Conservation (phyloP, 2,329 filamentous ascomycete species). For the Calonectria ilicicola region DNA sequence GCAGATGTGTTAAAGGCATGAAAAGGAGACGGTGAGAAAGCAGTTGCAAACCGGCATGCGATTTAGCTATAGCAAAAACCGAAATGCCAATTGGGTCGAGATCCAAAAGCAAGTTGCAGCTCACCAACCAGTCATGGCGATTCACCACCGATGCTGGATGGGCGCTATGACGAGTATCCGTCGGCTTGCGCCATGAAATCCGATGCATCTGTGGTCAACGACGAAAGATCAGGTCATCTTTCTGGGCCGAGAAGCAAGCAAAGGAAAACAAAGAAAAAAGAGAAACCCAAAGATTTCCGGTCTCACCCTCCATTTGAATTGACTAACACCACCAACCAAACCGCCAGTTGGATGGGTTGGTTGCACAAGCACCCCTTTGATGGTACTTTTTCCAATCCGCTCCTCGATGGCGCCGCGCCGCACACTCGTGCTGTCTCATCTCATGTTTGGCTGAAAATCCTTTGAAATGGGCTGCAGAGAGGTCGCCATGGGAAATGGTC, state of each 20-base stretch:
- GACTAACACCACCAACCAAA: slow-evolving; percentile 22
- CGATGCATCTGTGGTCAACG: not conserved
- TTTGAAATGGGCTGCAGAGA: slow-evolving; percentile 26
- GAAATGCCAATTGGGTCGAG: not conserved
- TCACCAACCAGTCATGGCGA: not conserved
- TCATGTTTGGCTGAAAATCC: slow-evolving; percentile 31
- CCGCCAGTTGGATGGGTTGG: slow-evolving; percentile 32
- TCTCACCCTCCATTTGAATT: slow-evolving; percentile 3
- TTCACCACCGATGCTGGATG: not conserved
- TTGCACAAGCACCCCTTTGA: slow-evolving; percentile 35
- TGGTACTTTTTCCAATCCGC: slow-evolving; percentile 23
- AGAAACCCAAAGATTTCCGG: not conserved
- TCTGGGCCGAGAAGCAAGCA: not conserved
- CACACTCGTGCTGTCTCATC: slow-evolving; percentile 43
- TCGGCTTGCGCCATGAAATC: not conserved
- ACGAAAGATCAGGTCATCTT: not conserved
- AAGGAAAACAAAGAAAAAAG: not conserved
- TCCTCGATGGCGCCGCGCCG: slow-evolving; percentile 23
- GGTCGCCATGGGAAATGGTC: slow-evolving; percentile 24
- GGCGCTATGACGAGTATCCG: not conserved
- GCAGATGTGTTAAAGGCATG: not conserved
- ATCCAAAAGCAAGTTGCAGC: not conserved
- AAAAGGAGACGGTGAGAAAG: not conserved
- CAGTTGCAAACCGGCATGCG: not conserved
- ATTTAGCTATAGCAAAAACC: not conserved